Base-by-base conservation (phyloP, 1,139 yeast genomes). In the Ogataea hybrid region DNA sequence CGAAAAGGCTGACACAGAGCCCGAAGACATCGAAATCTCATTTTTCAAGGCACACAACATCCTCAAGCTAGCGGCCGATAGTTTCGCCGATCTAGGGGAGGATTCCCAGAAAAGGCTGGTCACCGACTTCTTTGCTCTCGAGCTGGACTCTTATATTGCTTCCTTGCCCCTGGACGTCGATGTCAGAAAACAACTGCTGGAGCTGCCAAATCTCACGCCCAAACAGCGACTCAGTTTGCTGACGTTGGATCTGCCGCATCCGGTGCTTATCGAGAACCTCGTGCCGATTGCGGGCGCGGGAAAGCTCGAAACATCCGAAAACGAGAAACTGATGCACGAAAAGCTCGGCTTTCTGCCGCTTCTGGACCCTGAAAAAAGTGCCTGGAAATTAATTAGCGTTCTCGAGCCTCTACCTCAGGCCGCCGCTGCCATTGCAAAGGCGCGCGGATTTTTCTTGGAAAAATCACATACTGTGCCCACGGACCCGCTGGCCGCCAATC, bases 31-130 rank as follows among this genome's bases (percentile, higher is more conserved):
- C 14, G 30, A 28, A 11, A 38, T 38, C 22, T 12, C 41, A 1
- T 32, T 38, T 17, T 32, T 28, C 28, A 38, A 38, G 29, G 41
- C 41, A n/a, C 11, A 8, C 20, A 32, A 22, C 21, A 32, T 38
- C 9, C 22, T 38, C 14, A 28, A 28, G 18, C 34, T 38, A 11
- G 23, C 14, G 21, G 17, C 28, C 6, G 32, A 27, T 6, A 12
- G 15, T 7, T 22, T 28, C 25, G 31, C 21, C 21, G 9, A n/a
- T 4, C 22, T 38, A 6, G 22, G 18, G 11, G 11, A 14, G 7
- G 36, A 27, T 1, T 21, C 37, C 10, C 41, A 38, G 22, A 25
- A 16, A 10, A 22, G 22, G 17, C 23, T 38, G 6, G 33, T 38
- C 15, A 20, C 28, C 9, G 41, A 11, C 5, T 38, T 38, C 23